phyloP scores from a whole-genome alignment of 805 yeast genomes.

The Yamadazyma sp. region DNA sequence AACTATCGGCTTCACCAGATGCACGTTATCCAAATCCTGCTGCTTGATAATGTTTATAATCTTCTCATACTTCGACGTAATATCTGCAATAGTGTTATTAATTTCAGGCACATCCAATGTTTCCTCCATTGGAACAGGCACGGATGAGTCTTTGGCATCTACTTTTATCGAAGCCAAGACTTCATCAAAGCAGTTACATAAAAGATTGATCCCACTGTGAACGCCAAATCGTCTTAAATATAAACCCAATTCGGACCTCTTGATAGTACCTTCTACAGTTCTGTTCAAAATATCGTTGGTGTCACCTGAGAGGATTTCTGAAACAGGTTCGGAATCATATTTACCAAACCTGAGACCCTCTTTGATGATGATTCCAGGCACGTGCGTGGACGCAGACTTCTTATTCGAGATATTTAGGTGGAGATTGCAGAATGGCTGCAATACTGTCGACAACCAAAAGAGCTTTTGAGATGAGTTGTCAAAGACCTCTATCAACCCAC shows the following conservation, averaged over 20 bases:
- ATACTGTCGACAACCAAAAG: conserved; percentile 50
- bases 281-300: conserved; percentile 25
- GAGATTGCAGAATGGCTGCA: conserved; percentile 48
- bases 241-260: conserved; percentile 61
- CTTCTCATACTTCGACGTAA: conserved; percentile 27
- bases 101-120: conserved; percentile 5
- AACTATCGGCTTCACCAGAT: conserved; percentile 59
- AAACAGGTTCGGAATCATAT: conserved; percentile 51
- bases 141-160: neutral
- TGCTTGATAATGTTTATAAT: conserved; percentile 33
- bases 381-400: conserved; percentile 34
- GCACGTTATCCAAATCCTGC: conserved; percentile 41
- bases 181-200: conserved; percentile 38
- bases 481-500: conserved; percentile 3
- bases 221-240: conserved; percentile 54
- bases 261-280: conserved; percentile 19
- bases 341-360: conserved; percentile 72
- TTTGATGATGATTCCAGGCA: conserved; percentile 52
- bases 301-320: conserved; percentile 20
- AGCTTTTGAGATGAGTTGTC: conserved; percentile 18
- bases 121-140: conserved; percentile 14
- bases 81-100: conserved; percentile 9
- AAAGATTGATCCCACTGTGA: conserved; percentile 47
- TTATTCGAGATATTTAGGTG: conserved; percentile 36
- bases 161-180: conserved; percentile 15